Evolutionary conservation across 2,329 filamentous ascomycete species (phyloP).

Genomic region (Colletotrichum melonis): DNA sequence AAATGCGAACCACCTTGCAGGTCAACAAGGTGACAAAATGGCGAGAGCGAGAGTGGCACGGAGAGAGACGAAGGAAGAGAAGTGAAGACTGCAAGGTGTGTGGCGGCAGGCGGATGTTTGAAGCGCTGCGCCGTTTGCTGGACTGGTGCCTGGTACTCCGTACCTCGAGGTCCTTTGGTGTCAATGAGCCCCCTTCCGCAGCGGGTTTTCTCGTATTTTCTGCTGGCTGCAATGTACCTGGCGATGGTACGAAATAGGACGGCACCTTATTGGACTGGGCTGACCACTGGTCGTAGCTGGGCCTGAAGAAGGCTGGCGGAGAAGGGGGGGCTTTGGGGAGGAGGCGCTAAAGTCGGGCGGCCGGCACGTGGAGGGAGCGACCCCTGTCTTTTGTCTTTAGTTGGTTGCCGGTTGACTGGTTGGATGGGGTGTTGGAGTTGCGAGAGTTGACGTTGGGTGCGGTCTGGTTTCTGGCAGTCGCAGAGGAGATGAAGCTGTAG

Average conservation of each 20-base stretch:
- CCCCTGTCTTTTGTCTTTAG: neutral
- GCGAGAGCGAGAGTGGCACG: neutral
- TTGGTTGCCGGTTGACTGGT: neutral
- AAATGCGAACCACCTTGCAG: slow-evolving; percentile 4
- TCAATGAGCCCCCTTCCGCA: slow-evolving; percentile 5
- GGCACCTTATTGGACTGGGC: slow-evolving; percentile 16
- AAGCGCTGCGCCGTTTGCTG: slow-evolving; percentile 4
- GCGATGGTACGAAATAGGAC: neutral
- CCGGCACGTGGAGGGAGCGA: slow-evolving; percentile 15
- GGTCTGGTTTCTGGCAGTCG: too few species aligned
- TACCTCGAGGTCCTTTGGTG: neutral
- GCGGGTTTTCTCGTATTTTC: slow-evolving; percentile 11
- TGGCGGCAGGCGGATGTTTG: neutral
- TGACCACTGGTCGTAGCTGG: neutral
- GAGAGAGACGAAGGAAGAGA: neutral
- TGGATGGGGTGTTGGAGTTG: neutral
- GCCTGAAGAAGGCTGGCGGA: slow-evolving; percentile 13
- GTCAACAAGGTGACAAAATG: neutral
- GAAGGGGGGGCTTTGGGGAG: neutral
- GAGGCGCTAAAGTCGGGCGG: slow-evolving; percentile 22
- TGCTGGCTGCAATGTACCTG: neutral
- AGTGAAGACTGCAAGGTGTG: slow-evolving; percentile 12
- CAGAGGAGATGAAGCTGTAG: too few species aligned
- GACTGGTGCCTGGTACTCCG: slow-evolving; percentile 6
- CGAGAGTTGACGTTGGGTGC: too few species aligned